Percentiles rank a stretch among this genome's conserved stretches.
Conservation (phyloP, 768 basidiomycete genomes). For the Tricholoma furcatifolium region DNA sequence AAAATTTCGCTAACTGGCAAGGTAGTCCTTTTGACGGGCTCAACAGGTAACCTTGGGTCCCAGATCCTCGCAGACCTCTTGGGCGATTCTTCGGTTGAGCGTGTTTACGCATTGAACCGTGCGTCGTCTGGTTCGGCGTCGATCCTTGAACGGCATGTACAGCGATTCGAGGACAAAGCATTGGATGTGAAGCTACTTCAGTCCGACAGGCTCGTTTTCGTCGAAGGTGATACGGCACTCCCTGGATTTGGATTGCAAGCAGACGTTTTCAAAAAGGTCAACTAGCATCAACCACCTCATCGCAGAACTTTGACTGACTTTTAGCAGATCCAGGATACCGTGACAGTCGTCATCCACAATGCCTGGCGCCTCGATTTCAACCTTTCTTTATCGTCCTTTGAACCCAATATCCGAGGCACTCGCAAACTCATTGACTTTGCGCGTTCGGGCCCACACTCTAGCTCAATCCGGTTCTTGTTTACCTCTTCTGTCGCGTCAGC, state of each 20-base stretch:
- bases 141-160: constrained; percentile 15
- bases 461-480: constrained; percentile 33
- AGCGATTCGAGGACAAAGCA: constrained; percentile 24
- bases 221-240: constrained; percentile 31
- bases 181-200: constrained; percentile 25
- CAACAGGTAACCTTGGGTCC: too few relatives aligned
- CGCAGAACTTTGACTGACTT: too few relatives aligned
- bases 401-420: constrained; percentile 44
- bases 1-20: neutral
- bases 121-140: constrained; percentile 9
- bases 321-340: constrained; percentile 28
- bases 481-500: constrained; percentile 39
- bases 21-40: constrained; percentile 17
- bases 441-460: constrained; percentile 22
- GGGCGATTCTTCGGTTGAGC: constrained; percentile 9
- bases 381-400: constrained; percentile 48
- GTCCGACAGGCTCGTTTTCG: constrained; percentile 30
- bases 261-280: constrained; percentile 20
- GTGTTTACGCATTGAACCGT: constrained; percentile 19
- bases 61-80: constrained; percentile 16
- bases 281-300: neutral
- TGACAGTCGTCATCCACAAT: constrained; percentile 38
- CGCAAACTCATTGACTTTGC: constrained; percentile 45
- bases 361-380: constrained; percentile 49
- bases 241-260: constrained; percentile 28